Percentiles rank a stretch among this genome's conserved stretches.
These are phyloP conservation scores for Pseudogymnoascus sp. DNA, from an alignment of 2,329 filamentous ascomycete species.

Conservation along the genomic window DNA sequence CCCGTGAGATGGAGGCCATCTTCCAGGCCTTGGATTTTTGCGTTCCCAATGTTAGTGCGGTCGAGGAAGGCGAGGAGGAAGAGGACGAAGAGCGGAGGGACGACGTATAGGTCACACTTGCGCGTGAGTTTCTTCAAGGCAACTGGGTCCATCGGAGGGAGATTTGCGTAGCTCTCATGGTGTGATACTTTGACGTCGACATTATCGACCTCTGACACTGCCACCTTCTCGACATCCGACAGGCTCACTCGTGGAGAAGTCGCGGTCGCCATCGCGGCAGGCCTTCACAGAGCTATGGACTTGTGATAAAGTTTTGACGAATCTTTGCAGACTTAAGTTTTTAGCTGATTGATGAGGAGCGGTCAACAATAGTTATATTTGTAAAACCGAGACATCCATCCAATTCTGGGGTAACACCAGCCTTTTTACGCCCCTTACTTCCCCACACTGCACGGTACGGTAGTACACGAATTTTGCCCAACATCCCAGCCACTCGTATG, in stretches of 20 bases:
- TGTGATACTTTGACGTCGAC: neutral
- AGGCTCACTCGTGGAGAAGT: neutral
- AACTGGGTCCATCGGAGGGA: conserved; percentile 11
- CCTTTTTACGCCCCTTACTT: neutral
- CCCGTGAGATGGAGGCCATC: conserved; percentile 52
- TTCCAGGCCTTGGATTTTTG: conserved; percentile 55
- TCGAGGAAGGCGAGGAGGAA: conserved; percentile 71
- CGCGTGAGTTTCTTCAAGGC: conserved; percentile 16
- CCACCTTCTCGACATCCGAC: neutral
- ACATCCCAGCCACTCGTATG: neutral
- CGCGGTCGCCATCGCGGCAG: neutral
- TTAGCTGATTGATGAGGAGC: neutral
- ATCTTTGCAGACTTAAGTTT: neutral
- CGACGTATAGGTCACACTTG: conserved; percentile 20
- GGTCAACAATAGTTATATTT: neutral
- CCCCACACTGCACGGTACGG: neutral
- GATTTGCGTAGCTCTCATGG: neutral
- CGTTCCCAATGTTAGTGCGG: conserved; percentile 75
- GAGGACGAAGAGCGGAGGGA: conserved; percentile 47
- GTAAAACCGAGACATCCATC: neutral
- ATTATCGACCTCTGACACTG: neutral
- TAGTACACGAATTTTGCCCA: neutral
- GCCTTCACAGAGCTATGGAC: neutral
- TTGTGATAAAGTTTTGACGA: neutral
- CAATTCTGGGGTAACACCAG: neutral